phyloP scores from a whole-genome alignment of 352 stramenopile genomes.

The Pythium phragmiticola region DNA sequence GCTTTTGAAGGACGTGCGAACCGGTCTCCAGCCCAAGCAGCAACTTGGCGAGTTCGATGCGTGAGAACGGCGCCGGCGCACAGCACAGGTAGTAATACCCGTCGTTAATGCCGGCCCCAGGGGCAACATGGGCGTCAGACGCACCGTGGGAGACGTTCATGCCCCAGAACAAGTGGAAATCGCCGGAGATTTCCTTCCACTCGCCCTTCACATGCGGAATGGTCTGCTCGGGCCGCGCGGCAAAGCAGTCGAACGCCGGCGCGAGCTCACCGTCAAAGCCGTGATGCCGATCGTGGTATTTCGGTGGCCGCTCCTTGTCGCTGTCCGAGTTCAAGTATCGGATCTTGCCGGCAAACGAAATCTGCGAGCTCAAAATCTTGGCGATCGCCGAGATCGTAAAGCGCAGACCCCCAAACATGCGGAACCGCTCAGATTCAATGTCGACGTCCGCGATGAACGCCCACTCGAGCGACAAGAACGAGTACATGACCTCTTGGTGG shows the following conservation, averaged over 20 bases:
- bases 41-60: slow-evolving; percentile 27
- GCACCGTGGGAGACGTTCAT: slow-evolving; percentile 39
- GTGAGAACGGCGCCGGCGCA: slow-evolving; percentile 21
- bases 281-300: slow-evolving; percentile 31
- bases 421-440: slow-evolving; percentile 46
- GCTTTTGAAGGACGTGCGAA: slow-evolving; percentile 25
- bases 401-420: slow-evolving; percentile 41
- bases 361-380: slow-evolving; percentile 33
- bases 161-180: slow-evolving; percentile 45
- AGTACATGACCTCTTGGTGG: slow-evolving; percentile 56
- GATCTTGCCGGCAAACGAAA: slow-evolving; percentile 26
- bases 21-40: slow-evolving; percentile 36
- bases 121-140: slow-evolving; percentile 29
- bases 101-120: slow-evolving; percentile 33
- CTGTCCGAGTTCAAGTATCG: slow-evolving; percentile 31
- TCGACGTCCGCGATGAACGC: slow-evolving; percentile 63
- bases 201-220: slow-evolving; percentile 24
- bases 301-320: slow-evolving; percentile 16
- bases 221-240: slow-evolving; percentile 20
- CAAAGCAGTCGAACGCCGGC: slow-evolving; percentile 27
- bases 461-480: slow-evolving; percentile 86
- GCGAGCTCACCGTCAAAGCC: slow-evolving; percentile 29
- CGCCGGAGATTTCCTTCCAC: slow-evolving; percentile 32
- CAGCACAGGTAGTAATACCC: slow-evolving; percentile 35
- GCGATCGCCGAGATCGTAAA: slow-evolving; percentile 43